phyloP scores from a whole-genome alignment of 2,329 filamentous ascomycete species.

The Fonsecaea monophora region DNA sequence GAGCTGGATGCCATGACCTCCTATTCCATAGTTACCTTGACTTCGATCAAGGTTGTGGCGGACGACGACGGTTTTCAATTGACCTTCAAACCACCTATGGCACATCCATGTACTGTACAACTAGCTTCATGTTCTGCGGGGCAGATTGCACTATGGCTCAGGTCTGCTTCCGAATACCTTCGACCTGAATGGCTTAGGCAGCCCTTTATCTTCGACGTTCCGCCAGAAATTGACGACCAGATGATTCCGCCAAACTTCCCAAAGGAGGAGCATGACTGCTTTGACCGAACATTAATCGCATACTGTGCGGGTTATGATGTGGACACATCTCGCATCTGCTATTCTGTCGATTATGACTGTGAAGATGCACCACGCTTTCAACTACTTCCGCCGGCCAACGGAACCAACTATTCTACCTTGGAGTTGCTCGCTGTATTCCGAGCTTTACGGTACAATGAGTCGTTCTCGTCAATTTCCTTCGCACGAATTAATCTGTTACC shows the following conservation, averaged over 20 bases:
- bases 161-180: slow-evolving; percentile 67
- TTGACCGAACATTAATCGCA: slow-evolving; percentile 71
- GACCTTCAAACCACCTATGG: slow-evolving; percentile 66
- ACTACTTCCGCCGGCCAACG: slow-evolving; percentile 63
- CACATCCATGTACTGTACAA: slow-evolving; percentile 62
- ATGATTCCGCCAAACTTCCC: slow-evolving; percentile 55
- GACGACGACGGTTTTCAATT: slow-evolving; percentile 71
- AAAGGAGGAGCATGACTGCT: slow-evolving; percentile 64
- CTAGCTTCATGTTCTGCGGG: slow-evolving; percentile 69
- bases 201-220: slow-evolving; percentile 68
- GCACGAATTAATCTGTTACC: slow-evolving; percentile 68
- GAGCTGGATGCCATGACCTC: slow-evolving; percentile 60
- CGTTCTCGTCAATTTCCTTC: slow-evolving; percentile 72
- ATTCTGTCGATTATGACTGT: slow-evolving; percentile 65
- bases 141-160: slow-evolving; percentile 68
- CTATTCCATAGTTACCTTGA: slow-evolving; percentile 69
- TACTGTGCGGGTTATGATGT: slow-evolving; percentile 74
- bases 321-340: slow-evolving; percentile 70
- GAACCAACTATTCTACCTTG: slow-evolving; percentile 61
- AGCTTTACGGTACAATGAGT: slow-evolving; percentile 73
- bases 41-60: slow-evolving; percentile 64
- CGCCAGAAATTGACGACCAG: slow-evolving; percentile 61
- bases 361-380: slow-evolving; percentile 73
- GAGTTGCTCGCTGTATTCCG: slow-evolving; percentile 75
- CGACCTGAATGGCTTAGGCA: slow-evolving; percentile 70